phyloP scores from a whole-genome alignment of 176 grass and related monocot species.

The maize (Zea mays) region Zm-B73-REFERENCE-NAM-5.0 NC_050098.1:42172501-42173000 shows the following conservation, averaged over 20 bases:
- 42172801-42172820: conserved; percentile 55
- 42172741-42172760: conserved; percentile 38
- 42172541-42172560: background rate
- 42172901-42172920: conserved; percentile 27
- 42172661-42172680: conserved; percentile 76
- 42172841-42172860: conserved; percentile 97
- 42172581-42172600: background rate
- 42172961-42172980: conserved; percentile 60
- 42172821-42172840: conserved; percentile 77
- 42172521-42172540: conserved; percentile 3
- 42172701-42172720: conserved; percentile 69
- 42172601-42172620: conserved; percentile 14
- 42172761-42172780: conserved; percentile 57
- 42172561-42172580: conserved; percentile 5
- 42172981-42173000: conserved; percentile 83
- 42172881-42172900: conserved; percentile 12
- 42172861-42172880: conserved; percentile 12
- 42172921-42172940: conserved; percentile 22
- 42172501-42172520: background rate
- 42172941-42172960: conserved; percentile 66
- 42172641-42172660: conserved; percentile 66
- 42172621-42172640: conserved; percentile 22
- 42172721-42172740: conserved; percentile 60
- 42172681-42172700: conserved; percentile 89
- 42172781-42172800: conserved; percentile 79